Evolutionary conservation across 2,329 filamentous ascomycete genomes (phyloP).

Genomic region (Fusarium agapanthi): DNA sequence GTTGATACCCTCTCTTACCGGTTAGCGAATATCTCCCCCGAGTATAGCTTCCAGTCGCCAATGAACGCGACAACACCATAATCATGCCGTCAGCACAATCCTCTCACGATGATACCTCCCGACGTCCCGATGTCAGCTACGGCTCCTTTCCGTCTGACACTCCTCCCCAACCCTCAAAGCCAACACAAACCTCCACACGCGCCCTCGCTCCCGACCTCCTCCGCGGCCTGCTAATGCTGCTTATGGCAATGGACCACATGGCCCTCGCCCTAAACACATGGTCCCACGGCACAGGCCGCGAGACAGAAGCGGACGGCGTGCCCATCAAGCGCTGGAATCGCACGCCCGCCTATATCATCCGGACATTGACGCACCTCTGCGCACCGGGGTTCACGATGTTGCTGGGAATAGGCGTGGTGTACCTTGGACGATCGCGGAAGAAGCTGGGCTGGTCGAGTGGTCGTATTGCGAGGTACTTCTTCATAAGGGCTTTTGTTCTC

Average conservation of each 20-base stretch:
- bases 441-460: conserved; percentile 50
- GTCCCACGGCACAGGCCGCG: conserved; percentile 51
- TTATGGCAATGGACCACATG: conserved; percentile 57
- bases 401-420: conserved; percentile 57
- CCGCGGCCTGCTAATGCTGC: conserved; percentile 54
- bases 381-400: conserved; percentile 56
- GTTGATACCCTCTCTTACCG: background rate
- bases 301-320: conserved; percentile 48
- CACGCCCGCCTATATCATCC: conserved; percentile 49
- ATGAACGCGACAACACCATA: background rate
- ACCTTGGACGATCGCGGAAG: conserved; percentile 54
- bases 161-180: conserved; percentile 23
- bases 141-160: conserved; percentile 9
- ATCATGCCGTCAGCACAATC: background rate
- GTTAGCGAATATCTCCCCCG: background rate
- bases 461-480: conserved; percentile 51
- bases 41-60: background rate
- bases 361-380: conserved; percentile 56
- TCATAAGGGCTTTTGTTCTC: conserved; percentile 36
- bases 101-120: background rate
- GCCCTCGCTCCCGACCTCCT: conserved; percentile 55
- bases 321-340: conserved; percentile 51
- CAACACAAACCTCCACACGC: conserved; percentile 39
- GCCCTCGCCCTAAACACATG: conserved; percentile 51
- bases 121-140: background rate